A percentile compares a stretch with the other conserved stretches of the same genome.
Conservation (phyloP, 306 rosid genomes). For the Cucurbita pepo region DNA sequence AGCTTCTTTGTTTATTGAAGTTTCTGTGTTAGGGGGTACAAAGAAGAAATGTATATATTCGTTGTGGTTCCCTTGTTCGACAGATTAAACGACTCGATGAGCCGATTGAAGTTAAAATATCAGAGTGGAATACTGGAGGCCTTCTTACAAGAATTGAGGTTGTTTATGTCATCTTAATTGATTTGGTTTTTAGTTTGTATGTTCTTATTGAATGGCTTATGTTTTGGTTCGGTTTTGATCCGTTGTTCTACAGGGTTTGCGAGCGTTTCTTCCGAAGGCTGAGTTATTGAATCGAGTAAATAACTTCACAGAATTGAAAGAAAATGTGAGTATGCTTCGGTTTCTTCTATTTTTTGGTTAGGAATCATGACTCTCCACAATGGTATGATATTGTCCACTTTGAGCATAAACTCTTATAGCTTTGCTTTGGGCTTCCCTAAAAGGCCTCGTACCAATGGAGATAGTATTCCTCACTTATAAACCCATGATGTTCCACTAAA, state of each 20-base stretch:
- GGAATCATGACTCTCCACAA: too few relatives aligned
- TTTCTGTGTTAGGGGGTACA: background rate
- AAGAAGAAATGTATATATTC: background rate
- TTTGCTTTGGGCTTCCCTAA: too few relatives aligned
- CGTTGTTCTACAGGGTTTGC: slow-evolving; percentile 53
- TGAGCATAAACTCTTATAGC: too few relatives aligned
- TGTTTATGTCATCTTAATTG: slow-evolving; percentile 3
- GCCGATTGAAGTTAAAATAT: slow-evolving; percentile 64
- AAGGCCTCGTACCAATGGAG: too few relatives aligned
- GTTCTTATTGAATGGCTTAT: background rate
- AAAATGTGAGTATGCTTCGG: slow-evolving; percentile 37
- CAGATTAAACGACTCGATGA: slow-evolving; percentile 79
- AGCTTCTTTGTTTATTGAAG: slow-evolving; percentile 4
- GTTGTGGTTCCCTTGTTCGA: slow-evolving; percentile 8
- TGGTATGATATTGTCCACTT: too few relatives aligned
- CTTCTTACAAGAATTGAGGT: slow-evolving; percentile 91
- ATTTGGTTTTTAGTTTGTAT: background rate
- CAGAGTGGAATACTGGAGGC: slow-evolving; percentile 95
- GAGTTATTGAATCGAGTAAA: slow-evolving; percentile 63
- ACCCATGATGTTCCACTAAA: too few relatives aligned
- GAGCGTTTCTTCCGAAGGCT: slow-evolving; percentile 80
- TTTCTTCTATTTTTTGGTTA: background rate
- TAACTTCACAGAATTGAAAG: slow-evolving; percentile 68
- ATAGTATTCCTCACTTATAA: too few relatives aligned
- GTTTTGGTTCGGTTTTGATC: slow-evolving; percentile 3